Conservation (phyloP, 1,284 basidiomycete genomes). For the Apiotrichum laibachii region DNA sequence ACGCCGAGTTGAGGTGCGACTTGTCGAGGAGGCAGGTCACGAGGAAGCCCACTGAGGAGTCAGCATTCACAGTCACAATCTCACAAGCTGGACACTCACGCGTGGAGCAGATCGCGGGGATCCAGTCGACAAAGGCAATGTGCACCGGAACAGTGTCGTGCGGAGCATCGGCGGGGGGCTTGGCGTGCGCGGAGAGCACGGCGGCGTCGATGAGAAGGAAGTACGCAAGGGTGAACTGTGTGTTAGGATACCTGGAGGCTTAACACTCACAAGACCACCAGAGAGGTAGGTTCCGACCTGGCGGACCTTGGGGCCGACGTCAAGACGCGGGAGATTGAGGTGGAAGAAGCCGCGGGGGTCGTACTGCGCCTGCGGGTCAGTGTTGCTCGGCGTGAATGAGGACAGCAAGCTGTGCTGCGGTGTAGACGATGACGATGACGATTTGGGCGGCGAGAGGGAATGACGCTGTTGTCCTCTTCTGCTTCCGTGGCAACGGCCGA, state of each 20-base stretch:
- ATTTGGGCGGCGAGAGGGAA: background rate
- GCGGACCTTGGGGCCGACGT: conserved; percentile 55
- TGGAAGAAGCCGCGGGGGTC: conserved; percentile 80
- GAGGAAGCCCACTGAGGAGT: conserved; percentile 70
- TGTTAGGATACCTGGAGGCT: background rate
- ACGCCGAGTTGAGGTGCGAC: conserved; percentile 78
- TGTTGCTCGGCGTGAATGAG: too few species aligned
- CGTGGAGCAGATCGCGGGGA: conserved; percentile 89
- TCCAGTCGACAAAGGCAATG: conserved; percentile 89
- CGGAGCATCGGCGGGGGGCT: conserved; percentile 65
- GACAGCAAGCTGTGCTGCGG: background rate
- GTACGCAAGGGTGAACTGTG: conserved; percentile 83
- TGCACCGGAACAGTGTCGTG: conserved; percentile 75
- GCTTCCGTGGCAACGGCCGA: too few species aligned
- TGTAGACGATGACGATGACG: background rate
- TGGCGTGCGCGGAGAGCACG: conserved; percentile 78
- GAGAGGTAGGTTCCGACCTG: conserved; percentile 85
- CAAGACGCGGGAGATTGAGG: conserved; percentile 53
- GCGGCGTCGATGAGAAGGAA: conserved; percentile 96
- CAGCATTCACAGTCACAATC: background rate
- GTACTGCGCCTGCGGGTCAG: conserved; percentile 59
- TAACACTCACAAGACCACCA: conserved; percentile 73
- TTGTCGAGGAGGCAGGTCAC: conserved; percentile 95
- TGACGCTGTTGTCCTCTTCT: too few species aligned
- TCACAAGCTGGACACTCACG: conserved; percentile 36